Evolutionary conservation across 768 basidiomycete genomes (phyloP).

Genomic region (Rhodocollybia butyracea): DNA sequence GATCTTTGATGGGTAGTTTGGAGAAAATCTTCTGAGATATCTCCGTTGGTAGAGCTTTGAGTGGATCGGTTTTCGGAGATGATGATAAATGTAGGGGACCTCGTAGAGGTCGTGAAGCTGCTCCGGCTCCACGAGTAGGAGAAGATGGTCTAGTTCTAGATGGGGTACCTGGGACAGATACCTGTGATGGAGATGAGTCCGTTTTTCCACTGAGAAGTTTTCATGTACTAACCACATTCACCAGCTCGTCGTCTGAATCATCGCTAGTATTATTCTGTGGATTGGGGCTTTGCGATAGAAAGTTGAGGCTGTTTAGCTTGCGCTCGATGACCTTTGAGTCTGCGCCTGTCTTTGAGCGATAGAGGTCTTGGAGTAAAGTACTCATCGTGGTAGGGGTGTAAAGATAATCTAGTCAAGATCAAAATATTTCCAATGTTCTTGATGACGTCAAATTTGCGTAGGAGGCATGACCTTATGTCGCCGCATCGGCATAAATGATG

Average conservation of each 20-base stretch:
- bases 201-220: conserved; percentile 7
- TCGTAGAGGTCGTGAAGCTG: conserved; percentile 45
- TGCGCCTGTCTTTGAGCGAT: conserved; percentile 45
- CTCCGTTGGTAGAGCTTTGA: conserved; percentile 75
- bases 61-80: conserved; percentile 43
- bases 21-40: conserved; percentile 77
- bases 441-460: neutral
- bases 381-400: conserved; percentile 40
- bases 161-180: conserved; percentile 68
- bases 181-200: conserved; percentile 32
- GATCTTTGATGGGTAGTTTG: conserved; percentile 54
- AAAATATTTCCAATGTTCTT: neutral
- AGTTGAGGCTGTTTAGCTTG: conserved; percentile 27
- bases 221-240: conserved; percentile 58
- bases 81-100: conserved; percentile 40
- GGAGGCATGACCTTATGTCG: too few species aligned
- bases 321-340: conserved; percentile 31
- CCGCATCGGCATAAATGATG: too few species aligned
- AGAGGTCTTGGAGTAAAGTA: conserved; percentile 65
- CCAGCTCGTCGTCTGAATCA: conserved; percentile 59
- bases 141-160: conserved; percentile 61
- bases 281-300: conserved; percentile 16
- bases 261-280: conserved; percentile 12
- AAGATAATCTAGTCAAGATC: neutral
- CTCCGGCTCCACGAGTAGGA: conserved; percentile 41